Evolutionary conservation across 495 filamentous ascomycete genomes (phyloP).

Genomic region (Aspergillus olivimuriae): DNA sequence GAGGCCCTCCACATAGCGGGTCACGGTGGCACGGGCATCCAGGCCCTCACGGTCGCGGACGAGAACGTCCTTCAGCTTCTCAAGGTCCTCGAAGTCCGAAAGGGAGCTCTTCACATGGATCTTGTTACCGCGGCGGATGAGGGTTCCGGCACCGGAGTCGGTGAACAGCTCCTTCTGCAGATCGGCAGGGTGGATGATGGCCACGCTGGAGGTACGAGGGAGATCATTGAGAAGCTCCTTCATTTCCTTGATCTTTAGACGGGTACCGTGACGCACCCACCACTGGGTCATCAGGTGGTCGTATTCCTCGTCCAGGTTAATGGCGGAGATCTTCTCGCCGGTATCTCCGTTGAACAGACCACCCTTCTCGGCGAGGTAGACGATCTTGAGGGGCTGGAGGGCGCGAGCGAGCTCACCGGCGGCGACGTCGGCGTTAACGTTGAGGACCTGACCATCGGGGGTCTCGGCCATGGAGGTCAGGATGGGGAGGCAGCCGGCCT

Average conservation of each 20-base stretch:
- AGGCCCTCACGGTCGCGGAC: constrained; percentile 80
- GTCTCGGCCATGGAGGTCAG: constrained; percentile 97
- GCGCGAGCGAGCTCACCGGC: constrained; percentile 87
- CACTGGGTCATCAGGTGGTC: constrained; percentile 90
- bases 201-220: constrained; percentile 88
- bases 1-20: constrained; percentile 76
- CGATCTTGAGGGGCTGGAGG: constrained; percentile 92
- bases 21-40: constrained; percentile 76
- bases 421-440: constrained; percentile 96
- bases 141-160: constrained; percentile 88
- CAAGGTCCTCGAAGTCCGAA: constrained; percentile 71
- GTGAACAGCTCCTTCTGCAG: constrained; percentile 97
- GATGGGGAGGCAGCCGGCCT: constrained; percentile 87
- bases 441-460: constrained; percentile 86
- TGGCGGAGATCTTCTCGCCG: constrained; percentile 91
- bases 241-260: constrained; percentile 98
- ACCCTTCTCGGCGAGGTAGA: constrained; percentile 97
- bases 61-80: constrained; percentile 73
- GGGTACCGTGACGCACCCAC: constrained; percentile 94
- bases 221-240: constrained; percentile 85
- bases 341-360: constrained; percentile 91
- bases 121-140: constrained; percentile 92
- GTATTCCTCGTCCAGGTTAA: constrained; percentile 97
- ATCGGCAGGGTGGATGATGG: constrained; percentile 92
- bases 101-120: constrained; percentile 67